Evolutionary conservation across 139 green algal species (phyloP).

Genomic region (Pleodorina starrii): DNA sequence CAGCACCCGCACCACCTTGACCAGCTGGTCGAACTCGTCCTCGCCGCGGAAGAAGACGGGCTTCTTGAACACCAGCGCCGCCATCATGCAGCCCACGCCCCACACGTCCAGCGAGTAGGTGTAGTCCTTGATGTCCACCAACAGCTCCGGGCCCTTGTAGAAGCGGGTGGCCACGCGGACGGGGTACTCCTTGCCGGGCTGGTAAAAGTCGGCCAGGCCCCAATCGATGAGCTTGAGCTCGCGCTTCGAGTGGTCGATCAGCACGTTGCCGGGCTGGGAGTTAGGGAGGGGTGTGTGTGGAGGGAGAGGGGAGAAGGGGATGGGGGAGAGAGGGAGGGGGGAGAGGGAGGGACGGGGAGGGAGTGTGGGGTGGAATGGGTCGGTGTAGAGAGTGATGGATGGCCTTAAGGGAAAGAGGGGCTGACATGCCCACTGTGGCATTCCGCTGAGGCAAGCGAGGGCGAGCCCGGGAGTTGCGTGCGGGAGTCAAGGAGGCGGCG

Average conservation of each 20-base stretch:
- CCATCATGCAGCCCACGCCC: conserved; percentile 90
- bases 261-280: conserved; percentile 81
- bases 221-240: conserved; percentile 98
- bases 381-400: too few species aligned
- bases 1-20: conserved; percentile 93
- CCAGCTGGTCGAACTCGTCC: conserved; percentile 99
- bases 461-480: too few species aligned
- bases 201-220: conserved; percentile 99
- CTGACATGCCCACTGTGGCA: too few species aligned
- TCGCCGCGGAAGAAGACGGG: conserved; percentile 89
- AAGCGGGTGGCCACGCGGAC: conserved; percentile 83
- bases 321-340: not conserved
- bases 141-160: conserved; percentile 99
- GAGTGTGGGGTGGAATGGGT: not conserved
- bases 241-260: conserved; percentile 96
- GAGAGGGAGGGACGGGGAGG: not conserved
- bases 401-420: too few species aligned
- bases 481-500: too few species aligned
- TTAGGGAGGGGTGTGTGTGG: not conserved
- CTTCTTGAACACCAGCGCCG: conserved; percentile 96
- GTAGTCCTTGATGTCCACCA: conserved; percentile 93
- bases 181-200: conserved; percentile 91
- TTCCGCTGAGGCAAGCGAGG: too few species aligned
- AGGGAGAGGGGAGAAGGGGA: not conserved
- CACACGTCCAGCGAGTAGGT: conserved; percentile 96